Conservation (phyloP, 352 stramenopile genomes). For the Blastocystis hominis region DNA sequence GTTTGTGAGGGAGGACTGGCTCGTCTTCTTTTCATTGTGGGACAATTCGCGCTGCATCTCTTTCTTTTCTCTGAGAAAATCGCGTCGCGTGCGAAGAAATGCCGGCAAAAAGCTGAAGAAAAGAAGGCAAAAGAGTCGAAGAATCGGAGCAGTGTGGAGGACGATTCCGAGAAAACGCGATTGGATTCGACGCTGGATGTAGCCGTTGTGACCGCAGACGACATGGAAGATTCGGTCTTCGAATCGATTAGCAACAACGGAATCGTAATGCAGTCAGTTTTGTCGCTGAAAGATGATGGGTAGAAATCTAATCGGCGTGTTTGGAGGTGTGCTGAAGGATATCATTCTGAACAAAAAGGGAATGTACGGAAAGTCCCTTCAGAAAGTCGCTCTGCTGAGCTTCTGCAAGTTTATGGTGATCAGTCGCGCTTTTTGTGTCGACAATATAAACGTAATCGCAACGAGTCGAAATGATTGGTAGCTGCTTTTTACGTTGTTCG, state of each 20-base stretch:
- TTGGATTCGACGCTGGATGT: constrained; percentile 44
- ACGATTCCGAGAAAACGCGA: constrained; percentile 2
- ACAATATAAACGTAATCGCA: constrained; percentile 69
- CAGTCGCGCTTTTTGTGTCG: constrained; percentile 85
- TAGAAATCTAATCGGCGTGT: constrained; percentile 79
- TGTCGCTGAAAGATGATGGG: constrained; percentile 27
- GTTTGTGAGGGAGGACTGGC: constrained; percentile 66
- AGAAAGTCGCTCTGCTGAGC: constrained; percentile 80
- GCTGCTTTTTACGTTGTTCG: constrained; percentile 60
- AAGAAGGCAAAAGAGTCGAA: constrained; percentile 32
- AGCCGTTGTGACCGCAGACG: constrained; percentile 17
- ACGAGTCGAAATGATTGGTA: background rate
- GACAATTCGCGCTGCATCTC: constrained; percentile 83
- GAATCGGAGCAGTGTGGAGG: background rate
- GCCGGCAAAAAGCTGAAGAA: constrained; percentile 63
- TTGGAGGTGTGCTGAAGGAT: constrained; percentile 77
- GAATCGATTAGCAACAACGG: constrained; percentile 53
- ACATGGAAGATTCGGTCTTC: constrained; percentile 57
- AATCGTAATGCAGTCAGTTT: constrained; percentile 27
- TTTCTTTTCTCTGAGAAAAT: constrained; percentile 84
- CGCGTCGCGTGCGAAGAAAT: constrained; percentile 69
- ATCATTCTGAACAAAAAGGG: constrained; percentile 65
- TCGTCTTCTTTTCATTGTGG: constrained; percentile 86
- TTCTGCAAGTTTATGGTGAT: constrained; percentile 96
- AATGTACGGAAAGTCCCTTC: constrained; percentile 72